Evolutionary conservation across 225 moss, liverwort and hornwort species (phyloP), one percentile per base, ranked within the genome.

Genomic region (Pleurozium schreberi): DNA sequence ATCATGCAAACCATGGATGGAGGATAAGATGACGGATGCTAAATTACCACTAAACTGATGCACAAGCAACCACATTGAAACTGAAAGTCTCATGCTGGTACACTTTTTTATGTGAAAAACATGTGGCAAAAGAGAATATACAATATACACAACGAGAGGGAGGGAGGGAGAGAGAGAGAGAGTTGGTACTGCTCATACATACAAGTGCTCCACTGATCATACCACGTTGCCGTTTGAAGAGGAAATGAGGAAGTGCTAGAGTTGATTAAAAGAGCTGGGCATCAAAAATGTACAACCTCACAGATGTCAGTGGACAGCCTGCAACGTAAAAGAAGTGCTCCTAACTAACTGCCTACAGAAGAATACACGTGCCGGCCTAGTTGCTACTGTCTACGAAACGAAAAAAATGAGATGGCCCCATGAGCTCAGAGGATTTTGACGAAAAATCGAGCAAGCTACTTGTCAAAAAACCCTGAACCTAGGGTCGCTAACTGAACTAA

Each of bases 281-380:
- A 86, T 88, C 86, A 88, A 84, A 90, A 92, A 92, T 88, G 86
- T 92, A 92, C 92, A 92, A 92, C 86, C 80, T 92, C 83, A 59
- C 71, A 90, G 88, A 90, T 86, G 86, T 88, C 86, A 84, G 86
- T 55, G 33, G 77, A 88, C 83, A 90, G 52, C 84, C 86, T 89
- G 89, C 81, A 88, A 84, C 67, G 77, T 53, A 75, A 81, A 82
- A 83, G 62, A 74, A 74, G 80, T 42, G 74, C 42, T 87, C 83
- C 86, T 87, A 84, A 82, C 61, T 78, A 66, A 79, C 62, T 85
- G 68, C 86, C 71, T 81, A 86, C n/a, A 71, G 40, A 86, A 63
- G 85, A 57, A 70, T 70, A 92, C 86, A 88, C 64, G 73, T 88
- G 88, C 90, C 88, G 88, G 75, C 40, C 76, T 88, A 85, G 61